Conservation (phyloP, 345 rosid genomes). For the Draba incana region DNA sequence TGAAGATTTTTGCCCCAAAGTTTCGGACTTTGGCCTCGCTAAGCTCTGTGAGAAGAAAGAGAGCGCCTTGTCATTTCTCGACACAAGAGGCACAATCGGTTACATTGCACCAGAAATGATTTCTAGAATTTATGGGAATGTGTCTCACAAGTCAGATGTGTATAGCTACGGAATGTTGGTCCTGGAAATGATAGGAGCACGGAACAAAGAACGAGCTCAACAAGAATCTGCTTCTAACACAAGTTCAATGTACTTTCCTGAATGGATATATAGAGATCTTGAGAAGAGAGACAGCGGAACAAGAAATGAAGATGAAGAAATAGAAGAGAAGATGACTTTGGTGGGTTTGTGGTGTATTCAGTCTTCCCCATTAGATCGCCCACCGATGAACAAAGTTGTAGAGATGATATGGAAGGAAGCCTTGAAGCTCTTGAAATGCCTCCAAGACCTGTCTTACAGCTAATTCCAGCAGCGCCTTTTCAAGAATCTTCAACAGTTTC, state of each 20-base stretch:
- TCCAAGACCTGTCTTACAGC: no score
- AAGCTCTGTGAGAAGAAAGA: slow-evolving; percentile 43
- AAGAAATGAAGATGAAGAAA: slow-evolving; percentile 15
- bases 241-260: slow-evolving; percentile 44
- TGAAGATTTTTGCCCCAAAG: slow-evolving; percentile 42
- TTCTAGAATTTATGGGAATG: slow-evolving; percentile 35
- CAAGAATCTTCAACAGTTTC: no score
- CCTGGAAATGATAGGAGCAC: slow-evolving; percentile 42
- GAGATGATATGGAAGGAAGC: no score
- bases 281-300: not conserved
- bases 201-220: not conserved
- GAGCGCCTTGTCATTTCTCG: slow-evolving; percentile 38
- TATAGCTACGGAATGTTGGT: slow-evolving; percentile 58
- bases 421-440: no score
- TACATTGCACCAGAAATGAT: slow-evolving; percentile 49
- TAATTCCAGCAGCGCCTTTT: no score
- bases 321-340: slow-evolving; percentile 33
- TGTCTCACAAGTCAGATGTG: slow-evolving; percentile 47
- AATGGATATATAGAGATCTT: slow-evolving; percentile 36
- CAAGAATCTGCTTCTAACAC: slow-evolving; percentile 4
- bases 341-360: no score
- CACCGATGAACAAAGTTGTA: no score
- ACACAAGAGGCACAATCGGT: slow-evolving; percentile 48
- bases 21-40: slow-evolving; percentile 55
- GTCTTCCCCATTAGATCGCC: no score